Evolutionary conservation across 2,329 filamentous ascomycete species (phyloP).

Genomic region (Graphilbum fragrans): DNA sequence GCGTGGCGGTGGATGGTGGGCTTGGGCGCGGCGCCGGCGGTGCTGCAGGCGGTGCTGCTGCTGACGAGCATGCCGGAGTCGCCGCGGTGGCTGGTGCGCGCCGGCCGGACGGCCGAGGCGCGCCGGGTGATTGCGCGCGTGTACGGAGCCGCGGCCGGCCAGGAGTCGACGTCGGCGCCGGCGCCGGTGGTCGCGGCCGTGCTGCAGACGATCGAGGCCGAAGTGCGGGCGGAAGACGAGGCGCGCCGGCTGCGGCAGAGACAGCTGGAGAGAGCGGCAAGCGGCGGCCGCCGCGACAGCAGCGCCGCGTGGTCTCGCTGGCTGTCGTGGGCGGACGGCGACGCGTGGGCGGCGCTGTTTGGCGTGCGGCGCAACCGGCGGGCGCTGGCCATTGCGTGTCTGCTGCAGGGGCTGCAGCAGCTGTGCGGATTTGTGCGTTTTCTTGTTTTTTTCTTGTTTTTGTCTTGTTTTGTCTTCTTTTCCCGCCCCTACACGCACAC

Average conservation of each 20-base stretch:
- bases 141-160: constrained; percentile 18
- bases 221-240: constrained; percentile 57
- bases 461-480: not conserved
- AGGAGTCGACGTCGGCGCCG: not conserved
- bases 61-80: constrained; percentile 70
- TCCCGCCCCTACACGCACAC: not conserved
- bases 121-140: constrained; percentile 52
- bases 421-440: constrained; percentile 64
- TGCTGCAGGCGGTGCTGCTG: constrained; percentile 57
- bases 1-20: constrained; percentile 93
- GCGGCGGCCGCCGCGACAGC: not conserved
- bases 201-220: constrained; percentile 57
- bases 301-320: not conserved
- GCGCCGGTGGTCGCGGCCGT: constrained; percentile 27
- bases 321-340: constrained; percentile 24
- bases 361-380: constrained; percentile 52
- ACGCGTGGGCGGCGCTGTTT: constrained; percentile 41
- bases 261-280: not conserved
- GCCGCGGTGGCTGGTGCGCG: constrained; percentile 73
- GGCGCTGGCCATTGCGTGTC: constrained; percentile 72
- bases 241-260: constrained; percentile 30
- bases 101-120: constrained; percentile 49
- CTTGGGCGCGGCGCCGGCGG: constrained; percentile 65
- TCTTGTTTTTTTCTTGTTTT: not conserved
- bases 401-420: constrained; percentile 80